Evolutionary conservation across 352 stramenopile species (phyloP), one percentile per base, ranked within the genome.

Genomic region (Pythium dissimile): DNA sequence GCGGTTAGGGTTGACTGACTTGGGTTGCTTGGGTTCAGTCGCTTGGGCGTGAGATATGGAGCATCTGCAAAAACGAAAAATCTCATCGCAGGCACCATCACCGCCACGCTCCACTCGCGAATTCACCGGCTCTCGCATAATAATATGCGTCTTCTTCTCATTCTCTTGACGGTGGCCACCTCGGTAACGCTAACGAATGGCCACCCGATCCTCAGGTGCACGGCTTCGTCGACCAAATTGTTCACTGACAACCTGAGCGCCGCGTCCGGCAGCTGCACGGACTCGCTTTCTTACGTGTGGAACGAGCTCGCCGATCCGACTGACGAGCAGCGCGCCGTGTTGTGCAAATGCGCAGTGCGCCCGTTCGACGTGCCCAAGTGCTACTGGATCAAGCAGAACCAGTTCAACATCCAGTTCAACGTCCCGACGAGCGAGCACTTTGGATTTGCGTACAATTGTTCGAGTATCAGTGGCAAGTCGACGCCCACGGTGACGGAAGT

Each of bases 311-410:
- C 5, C 10, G 53, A 51, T 32, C 53, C 53, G 23, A 52, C 39
- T 3, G 15, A n/a, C 39, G 15, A 13, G 11, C 41, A 60, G 42
- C 53, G 53, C 20, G 31, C 30, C 8, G 41, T n/a, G 30, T 23
- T 60, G 15, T 53, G 42, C 24, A 16, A 51, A 42, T 52, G 39
- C 32, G n/a, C 39, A 8, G 51, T 53, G 23, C 30, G 18, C 24
- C 16, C 51, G 24, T 43, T 59, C 37, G 18, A 39, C 12, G 51
- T 50, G 1, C 51, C 51, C 11, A 59, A 59, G 51, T 59, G 51
- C 18, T 43, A 32, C 34, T 59, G 37, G 37, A 49, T 32, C 23
- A 59, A 59, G 39, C 13, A 26, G 4, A 32, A 31, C 23, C 2
- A 31, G 23, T 59, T 50, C 51, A 49, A 59, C 7, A 20, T 59